A percentile compares a stretch with the other conserved stretches of the same genome.
Conservation (phyloP, 164 flowering plant genomes). For the Liriodendron chinense region DNA sequence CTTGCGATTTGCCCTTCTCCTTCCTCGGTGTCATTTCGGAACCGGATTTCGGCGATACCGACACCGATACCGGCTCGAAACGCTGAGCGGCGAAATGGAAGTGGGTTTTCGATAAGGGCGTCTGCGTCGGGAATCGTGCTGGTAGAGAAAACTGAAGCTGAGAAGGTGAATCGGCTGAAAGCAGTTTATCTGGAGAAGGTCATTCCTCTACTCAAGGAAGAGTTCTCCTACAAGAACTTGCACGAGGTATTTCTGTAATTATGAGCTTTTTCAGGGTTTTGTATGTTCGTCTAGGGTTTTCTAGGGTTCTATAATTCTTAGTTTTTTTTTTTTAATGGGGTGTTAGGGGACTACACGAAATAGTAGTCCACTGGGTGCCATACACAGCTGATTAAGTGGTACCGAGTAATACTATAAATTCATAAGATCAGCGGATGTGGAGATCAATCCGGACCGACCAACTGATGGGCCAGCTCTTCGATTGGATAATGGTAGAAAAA, state of each 20-base stretch:
- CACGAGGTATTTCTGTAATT: conserved; percentile 47
- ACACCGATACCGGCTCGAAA: conserved; percentile 16
- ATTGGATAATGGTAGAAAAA: conserved; percentile 6
- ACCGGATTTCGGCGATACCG: conserved; percentile 30
- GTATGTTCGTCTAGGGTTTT: background rate
- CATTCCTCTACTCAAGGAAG: conserved; percentile 76
- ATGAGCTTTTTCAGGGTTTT: background rate
- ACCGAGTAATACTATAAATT: conserved; percentile 8
- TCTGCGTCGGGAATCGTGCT: conserved; percentile 36
- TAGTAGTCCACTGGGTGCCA: too few species aligned
- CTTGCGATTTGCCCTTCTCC: background rate
- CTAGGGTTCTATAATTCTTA: too few species aligned
- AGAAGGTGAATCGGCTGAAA: conserved; percentile 63
- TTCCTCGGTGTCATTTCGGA: conserved; percentile 37
- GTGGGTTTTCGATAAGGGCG: conserved; percentile 45
- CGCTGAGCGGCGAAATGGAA: conserved; percentile 4
- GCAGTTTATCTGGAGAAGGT: conserved; percentile 73
- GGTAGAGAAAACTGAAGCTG: conserved; percentile 79
- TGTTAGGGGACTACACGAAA: too few species aligned
- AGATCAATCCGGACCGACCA: too few species aligned
- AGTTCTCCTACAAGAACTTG: conserved; percentile 68
- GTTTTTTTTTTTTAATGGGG: too few species aligned
- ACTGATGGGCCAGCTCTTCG: too few species aligned
- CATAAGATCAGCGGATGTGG: too few species aligned
- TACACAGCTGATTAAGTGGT: too few species aligned